Percentiles rank a stretch among this genome's conserved stretches.
These are phyloP conservation scores for Annona cherimola DNA, from an alignment of 164 flowering plant species.

Conservation along the genomic window DNA sequence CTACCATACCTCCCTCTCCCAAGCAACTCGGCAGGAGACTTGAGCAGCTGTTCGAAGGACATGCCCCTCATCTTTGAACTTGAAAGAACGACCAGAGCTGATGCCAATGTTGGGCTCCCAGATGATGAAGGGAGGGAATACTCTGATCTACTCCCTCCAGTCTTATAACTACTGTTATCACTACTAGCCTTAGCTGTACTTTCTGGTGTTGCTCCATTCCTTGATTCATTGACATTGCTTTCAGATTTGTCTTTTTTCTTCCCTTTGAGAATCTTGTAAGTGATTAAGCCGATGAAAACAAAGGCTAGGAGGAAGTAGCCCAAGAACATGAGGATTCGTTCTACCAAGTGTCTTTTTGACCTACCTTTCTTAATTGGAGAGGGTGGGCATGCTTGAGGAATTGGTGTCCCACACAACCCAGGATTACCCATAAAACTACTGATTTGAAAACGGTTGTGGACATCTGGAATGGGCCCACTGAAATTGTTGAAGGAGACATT, in stretches of 20 bases:
- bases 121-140: slow-evolving; percentile 24
- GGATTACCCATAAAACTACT: slow-evolving; percentile 37
- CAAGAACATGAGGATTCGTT: slow-evolving; percentile 34
- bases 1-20: slow-evolving; percentile 62
- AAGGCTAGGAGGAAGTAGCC: slow-evolving; percentile 39
- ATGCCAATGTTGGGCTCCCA: slow-evolving; percentile 31
- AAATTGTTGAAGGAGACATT: slow-evolving; percentile 50
- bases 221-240: slow-evolving; percentile 11
- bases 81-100: slow-evolving; percentile 33
- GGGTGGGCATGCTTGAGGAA: slow-evolving; percentile 29
- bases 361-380: slow-evolving; percentile 4
- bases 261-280: slow-evolving; percentile 14
- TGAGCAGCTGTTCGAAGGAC: slow-evolving; percentile 59
- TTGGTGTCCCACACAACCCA: slow-evolving; percentile 39
- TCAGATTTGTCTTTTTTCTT: slow-evolving; percentile 17
- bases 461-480: slow-evolving; percentile 40
- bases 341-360: slow-evolving; percentile 12
- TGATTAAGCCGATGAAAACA: slow-evolving; percentile 17
- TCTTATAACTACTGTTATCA: slow-evolving; percentile 22
- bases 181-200: slow-evolving; percentile 15
- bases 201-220: slow-evolving; percentile 17
- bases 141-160: slow-evolving; percentile 27
- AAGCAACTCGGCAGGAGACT: slow-evolving; percentile 66
- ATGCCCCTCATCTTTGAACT: slow-evolving; percentile 38
- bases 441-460: slow-evolving; percentile 13